phyloP scores from a whole-genome alignment of 495 filamentous ascomycete species.

The Lentithecium fluviatile region DNA sequence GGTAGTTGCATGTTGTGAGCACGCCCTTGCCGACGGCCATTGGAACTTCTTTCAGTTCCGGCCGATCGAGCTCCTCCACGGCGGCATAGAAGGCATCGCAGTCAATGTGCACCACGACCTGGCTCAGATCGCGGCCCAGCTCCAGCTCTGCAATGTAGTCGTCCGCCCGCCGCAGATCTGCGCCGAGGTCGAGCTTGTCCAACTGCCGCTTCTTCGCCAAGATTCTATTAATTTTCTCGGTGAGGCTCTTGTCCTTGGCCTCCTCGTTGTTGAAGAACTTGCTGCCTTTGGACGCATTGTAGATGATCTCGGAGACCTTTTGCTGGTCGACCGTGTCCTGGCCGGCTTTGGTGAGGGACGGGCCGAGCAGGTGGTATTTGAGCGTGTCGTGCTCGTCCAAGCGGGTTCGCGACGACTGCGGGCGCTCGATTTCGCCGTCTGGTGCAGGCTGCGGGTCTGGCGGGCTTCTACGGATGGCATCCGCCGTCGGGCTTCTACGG shows the following conservation, averaged over 20 bases:
- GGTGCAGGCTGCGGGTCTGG: not conserved
- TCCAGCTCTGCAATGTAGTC: conserved; percentile 81
- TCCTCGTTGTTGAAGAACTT: conserved; percentile 97
- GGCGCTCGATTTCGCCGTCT: not conserved
- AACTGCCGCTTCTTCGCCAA: conserved; percentile 72
- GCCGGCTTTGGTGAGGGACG: conserved; percentile 89
- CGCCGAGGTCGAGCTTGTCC: conserved; percentile 69
- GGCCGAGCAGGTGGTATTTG: conserved; percentile 78
- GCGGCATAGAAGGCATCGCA: conserved; percentile 98
- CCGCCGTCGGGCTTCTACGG: too few relatives aligned
- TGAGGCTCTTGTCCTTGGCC: conserved; percentile 74
- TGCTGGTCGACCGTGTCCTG: conserved; percentile 92
- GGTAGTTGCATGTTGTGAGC: conserved; percentile 92
- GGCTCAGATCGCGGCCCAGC: conserved; percentile 72
- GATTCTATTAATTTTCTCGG: conserved; percentile 82
- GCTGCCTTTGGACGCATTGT: conserved; percentile 92
- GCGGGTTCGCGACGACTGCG: conserved; percentile 13
- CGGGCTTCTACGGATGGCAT: too few relatives aligned
- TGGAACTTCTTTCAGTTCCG: conserved; percentile 82
- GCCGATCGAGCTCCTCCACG: conserved; percentile 87
- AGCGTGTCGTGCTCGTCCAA: conserved; percentile 52
- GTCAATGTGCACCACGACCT: conserved; percentile 86
- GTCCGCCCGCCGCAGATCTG: conserved; percentile 73
- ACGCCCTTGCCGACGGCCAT: conserved; percentile 95
- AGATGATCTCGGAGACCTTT: conserved; percentile 96